phyloP scores from a whole-genome alignment of 345 rosid species.

The Psidium friedrichsthalianum region DNA sequence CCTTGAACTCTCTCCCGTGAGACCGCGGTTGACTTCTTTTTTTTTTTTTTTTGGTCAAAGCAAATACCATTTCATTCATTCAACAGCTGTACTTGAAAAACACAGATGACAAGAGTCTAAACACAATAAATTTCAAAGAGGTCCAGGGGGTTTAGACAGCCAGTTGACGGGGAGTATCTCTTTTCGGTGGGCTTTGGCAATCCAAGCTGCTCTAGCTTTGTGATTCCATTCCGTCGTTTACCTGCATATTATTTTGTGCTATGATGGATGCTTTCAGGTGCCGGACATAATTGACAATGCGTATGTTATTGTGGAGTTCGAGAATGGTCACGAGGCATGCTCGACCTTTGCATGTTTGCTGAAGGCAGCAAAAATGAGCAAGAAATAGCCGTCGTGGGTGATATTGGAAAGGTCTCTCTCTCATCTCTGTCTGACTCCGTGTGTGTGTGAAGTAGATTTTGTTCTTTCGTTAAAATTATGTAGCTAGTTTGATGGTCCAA shows the following conservation, averaged over 20 bases:
- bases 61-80: too few relatives aligned
- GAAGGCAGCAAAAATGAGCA: slow-evolving; percentile 97
- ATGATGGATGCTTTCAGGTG: slow-evolving; percentile 28
- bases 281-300: slow-evolving; percentile 92
- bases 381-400: slow-evolving; percentile 77
- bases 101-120: too few relatives aligned
- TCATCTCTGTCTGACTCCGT: neutral
- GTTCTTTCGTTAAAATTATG: neutral
- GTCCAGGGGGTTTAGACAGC: too few relatives aligned
- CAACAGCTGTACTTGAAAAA: too few relatives aligned
- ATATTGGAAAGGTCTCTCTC: slow-evolving; percentile 54
- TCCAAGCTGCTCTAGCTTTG: neutral
- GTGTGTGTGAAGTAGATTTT: neutral
- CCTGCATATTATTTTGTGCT: neutral
- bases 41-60: too few relatives aligned
- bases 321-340: slow-evolving; percentile 88
- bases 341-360: slow-evolving; percentile 97
- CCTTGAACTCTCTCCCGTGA: neutral
- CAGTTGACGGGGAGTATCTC: too few relatives aligned
- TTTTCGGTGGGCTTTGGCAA: too few relatives aligned
- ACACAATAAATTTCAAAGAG: too few relatives aligned
- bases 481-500: neutral
- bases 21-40: neutral
- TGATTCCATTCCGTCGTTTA: neutral
- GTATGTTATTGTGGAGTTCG: slow-evolving; percentile 76